phyloP scores from a whole-genome alignment of 2,329 filamentous ascomycete species.

The Biscogniauxia sp. region DNA sequence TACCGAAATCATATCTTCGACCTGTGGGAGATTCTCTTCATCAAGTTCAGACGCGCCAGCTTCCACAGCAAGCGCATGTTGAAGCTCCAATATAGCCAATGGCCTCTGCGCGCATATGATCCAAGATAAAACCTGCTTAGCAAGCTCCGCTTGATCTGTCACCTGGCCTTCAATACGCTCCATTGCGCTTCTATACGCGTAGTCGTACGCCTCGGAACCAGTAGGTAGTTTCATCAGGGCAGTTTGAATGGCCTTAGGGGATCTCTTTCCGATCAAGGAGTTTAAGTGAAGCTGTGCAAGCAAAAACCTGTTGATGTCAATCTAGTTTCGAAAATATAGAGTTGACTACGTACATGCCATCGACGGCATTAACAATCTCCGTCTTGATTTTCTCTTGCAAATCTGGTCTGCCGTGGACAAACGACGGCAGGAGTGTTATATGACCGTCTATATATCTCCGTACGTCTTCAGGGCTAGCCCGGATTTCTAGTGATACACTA shows the following conservation, averaged over 20 bases:
- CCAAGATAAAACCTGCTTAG: constrained; percentile 39
- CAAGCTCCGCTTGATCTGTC: constrained; percentile 30
- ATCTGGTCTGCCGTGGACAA: constrained; percentile 21
- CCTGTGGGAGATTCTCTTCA: constrained; percentile 30
- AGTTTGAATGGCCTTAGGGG: constrained; percentile 29
- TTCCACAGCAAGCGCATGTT: constrained; percentile 40
- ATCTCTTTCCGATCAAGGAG: constrained; percentile 30
- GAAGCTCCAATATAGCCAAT: constrained; percentile 35
- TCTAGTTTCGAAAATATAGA: not conserved
- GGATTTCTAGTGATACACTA: constrained; percentile 26
- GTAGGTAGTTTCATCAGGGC: constrained; percentile 32
- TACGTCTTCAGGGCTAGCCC: constrained; percentile 31
- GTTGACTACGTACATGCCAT: too few relatives aligned
- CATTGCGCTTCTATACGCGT: constrained; percentile 41
- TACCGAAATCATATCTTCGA: too few relatives aligned
- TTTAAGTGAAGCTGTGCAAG: constrained; percentile 36
- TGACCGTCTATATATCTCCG: constrained; percentile 25
- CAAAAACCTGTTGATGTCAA: constrained; percentile 33
- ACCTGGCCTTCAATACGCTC: constrained; percentile 39
- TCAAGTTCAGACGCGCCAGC: constrained; percentile 27
- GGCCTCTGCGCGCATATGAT: constrained; percentile 36
- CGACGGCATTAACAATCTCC: too few relatives aligned
- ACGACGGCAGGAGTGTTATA: constrained; percentile 24
- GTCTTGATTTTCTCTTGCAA: too few relatives aligned
- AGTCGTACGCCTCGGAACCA: constrained; percentile 32